These are phyloP conservation scores for Geotrichum siamense DNA, from an alignment of 1,139 yeast genomes.

Conservation along the genomic window DNA sequence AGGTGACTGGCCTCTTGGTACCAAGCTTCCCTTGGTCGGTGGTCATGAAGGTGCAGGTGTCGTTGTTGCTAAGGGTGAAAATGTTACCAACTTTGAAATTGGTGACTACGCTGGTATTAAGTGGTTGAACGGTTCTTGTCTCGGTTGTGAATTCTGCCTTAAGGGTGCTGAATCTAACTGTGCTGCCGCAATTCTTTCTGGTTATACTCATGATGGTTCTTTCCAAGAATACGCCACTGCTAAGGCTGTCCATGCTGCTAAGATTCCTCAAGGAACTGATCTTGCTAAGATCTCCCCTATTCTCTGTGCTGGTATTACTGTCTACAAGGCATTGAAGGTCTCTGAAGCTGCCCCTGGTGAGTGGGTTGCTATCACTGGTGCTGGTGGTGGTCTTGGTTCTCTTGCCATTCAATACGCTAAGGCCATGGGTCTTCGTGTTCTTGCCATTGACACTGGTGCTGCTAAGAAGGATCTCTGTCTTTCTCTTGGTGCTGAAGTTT, in stretches of 20 bases:
- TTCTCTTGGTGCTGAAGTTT: conserved; percentile 62
- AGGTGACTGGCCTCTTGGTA: conserved; percentile 63
- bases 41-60: conserved; percentile 89
- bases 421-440: conserved; percentile 73
- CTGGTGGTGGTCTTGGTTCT: conserved; percentile 81
- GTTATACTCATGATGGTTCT: conserved; percentile 76
- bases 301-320: conserved; percentile 76
- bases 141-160: conserved; percentile 66
- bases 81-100: conserved; percentile 61
- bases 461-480: conserved; percentile 52
- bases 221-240: conserved; percentile 84
- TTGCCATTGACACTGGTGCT: conserved; percentile 70
- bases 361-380: conserved; percentile 78
- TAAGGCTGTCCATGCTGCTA: conserved; percentile 80
- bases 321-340: conserved; percentile 72
- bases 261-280: conserved; percentile 61
- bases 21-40: conserved; percentile 64
- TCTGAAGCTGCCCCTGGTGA: conserved; percentile 62
- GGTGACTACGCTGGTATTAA: conserved; percentile 78
- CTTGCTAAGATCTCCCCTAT: conserved; percentile 72
- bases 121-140: conserved; percentile 65
- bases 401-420: conserved; percentile 74
- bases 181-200: conserved; percentile 59
- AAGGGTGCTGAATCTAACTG: conserved; percentile 65
- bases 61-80: conserved; percentile 63